Percentiles rank a stretch among this genome's conserved stretches.
phyloP scores from a whole-genome alignment of 176 grass and related monocot species.

The Oryza glumipatula region DNA sequence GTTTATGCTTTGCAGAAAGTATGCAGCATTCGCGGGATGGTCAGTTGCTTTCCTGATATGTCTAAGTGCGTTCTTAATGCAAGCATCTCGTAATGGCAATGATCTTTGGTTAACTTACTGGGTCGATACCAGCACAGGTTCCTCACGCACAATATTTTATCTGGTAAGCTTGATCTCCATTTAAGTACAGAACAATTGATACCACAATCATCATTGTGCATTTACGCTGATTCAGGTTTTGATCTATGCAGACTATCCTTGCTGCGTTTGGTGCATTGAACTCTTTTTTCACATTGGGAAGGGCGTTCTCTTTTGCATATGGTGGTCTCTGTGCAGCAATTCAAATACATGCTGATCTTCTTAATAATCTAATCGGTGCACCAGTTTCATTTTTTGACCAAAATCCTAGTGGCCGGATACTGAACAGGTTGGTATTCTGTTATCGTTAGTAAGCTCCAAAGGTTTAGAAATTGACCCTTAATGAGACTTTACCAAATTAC shows the following conservation, averaged over 20 bases:
- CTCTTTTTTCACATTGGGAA: slow-evolving; percentile 83
- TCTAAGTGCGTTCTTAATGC: slow-evolving; percentile 79
- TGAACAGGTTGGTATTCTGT: slow-evolving; percentile 71
- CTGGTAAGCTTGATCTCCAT: slow-evolving; percentile 63
- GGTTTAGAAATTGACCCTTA: background rate
- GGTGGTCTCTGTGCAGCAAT: slow-evolving; percentile 85
- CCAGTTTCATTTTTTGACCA: slow-evolving; percentile 86
- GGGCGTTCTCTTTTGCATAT: slow-evolving; percentile 91
- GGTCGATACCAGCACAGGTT: slow-evolving; percentile 73
- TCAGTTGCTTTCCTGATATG: slow-evolving; percentile 71
- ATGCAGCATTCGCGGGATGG: slow-evolving; percentile 66
- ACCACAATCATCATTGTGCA: slow-evolving; percentile 14
- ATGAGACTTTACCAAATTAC: slow-evolving; percentile 38
- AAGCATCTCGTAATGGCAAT: slow-evolving; percentile 97
- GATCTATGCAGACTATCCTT: slow-evolving; percentile 67
- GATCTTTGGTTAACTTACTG: slow-evolving; percentile 97
- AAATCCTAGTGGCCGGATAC: slow-evolving; percentile 84
- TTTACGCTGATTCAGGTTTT: slow-evolving; percentile 36
- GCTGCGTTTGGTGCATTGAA: slow-evolving; percentile 84
- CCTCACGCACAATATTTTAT: slow-evolving; percentile 69
- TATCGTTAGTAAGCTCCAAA: slow-evolving; percentile 17
- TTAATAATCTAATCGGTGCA: slow-evolving; percentile 72
- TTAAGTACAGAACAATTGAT: slow-evolving; percentile 26
- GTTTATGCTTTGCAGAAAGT: slow-evolving; percentile 66
- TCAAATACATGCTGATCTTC: slow-evolving; percentile 78